A percentile compares a stretch with the other conserved stretches of the same genome.
phyloP scores from a whole-genome alignment of 1,284 basidiomycete species.

The Melampsora abietis-canadensis region DNA sequence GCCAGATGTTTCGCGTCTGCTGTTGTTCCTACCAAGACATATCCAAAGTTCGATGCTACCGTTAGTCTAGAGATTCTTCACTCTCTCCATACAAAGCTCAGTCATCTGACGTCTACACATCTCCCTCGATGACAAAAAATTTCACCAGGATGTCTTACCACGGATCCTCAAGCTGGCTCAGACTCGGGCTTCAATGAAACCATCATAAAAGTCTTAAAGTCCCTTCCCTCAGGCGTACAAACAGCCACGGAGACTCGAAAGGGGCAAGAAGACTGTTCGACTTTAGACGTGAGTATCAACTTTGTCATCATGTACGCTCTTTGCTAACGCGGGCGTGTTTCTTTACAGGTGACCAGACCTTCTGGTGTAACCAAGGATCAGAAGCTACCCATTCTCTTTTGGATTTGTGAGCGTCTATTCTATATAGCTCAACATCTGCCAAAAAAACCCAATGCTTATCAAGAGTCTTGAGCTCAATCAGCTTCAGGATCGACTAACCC shows the following conservation, averaged over 20 bases:
- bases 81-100: background rate
- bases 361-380: background rate
- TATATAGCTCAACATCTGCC: background rate
- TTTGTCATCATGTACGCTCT: background rate
- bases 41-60: background rate
- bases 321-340: background rate
- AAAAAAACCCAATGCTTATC: background rate
- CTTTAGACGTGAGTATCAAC: background rate
- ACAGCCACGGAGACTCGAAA: background rate
- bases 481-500: background rate
- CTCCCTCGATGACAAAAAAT: background rate
- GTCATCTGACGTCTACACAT: background rate
- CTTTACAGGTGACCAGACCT: background rate
- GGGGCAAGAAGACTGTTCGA: constrained; percentile 5
- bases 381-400: background rate
- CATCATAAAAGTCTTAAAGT: no score
- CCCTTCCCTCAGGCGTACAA: background rate
- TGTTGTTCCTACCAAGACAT: background rate
- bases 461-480: background rate
- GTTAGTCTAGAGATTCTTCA: background rate
- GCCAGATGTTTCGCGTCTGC: background rate
- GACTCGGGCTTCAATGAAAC: background rate
- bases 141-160: background rate
- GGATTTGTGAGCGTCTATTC: background rate
- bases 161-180: background rate